Percentiles rank a stretch among this genome's conserved stretches.
phyloP scores from a whole-genome alignment of 805 yeast species.

The Gaillardinia entomophila region DNA sequence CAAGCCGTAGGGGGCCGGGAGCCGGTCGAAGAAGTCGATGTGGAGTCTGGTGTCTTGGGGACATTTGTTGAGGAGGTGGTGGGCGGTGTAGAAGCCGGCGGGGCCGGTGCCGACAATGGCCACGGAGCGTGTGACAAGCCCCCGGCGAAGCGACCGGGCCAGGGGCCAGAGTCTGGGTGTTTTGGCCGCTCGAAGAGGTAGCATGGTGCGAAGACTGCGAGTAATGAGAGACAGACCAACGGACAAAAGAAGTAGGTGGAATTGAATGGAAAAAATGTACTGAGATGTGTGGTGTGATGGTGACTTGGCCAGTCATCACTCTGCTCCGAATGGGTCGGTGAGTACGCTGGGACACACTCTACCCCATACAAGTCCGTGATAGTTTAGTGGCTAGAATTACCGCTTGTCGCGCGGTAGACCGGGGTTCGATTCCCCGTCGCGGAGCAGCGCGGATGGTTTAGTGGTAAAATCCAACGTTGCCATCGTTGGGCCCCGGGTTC shows the following conservation, averaged over 20 bases:
- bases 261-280: too few species aligned
- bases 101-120: conserved; percentile 96
- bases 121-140: conserved; percentile 32
- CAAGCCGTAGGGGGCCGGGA: conserved; percentile 89
- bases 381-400: conserved; percentile 16
- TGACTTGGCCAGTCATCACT: too few species aligned
- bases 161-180: too few species aligned
- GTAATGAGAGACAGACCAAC: too few species aligned
- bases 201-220: too few species aligned
- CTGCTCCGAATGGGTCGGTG: too few species aligned
- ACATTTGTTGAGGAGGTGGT: conserved; percentile 53
- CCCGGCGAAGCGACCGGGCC: neutral
- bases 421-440: conserved; percentile 17
- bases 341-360: too few species aligned
- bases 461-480: conserved; percentile 10
- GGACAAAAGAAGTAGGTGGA: too few species aligned
- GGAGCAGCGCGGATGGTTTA: conserved; percentile 10
- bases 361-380: conserved; percentile 6
- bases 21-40: conserved; percentile 74
- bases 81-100: conserved; percentile 88
- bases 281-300: too few species aligned
- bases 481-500: conserved; percentile 11
- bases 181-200: too few species aligned
- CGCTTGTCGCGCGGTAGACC: conserved; percentile 17
- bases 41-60: conserved; percentile 21